Evolutionary conservation across 768 basidiomycete genomes (phyloP).

Genomic region (Boletus sensibilis): DNA sequence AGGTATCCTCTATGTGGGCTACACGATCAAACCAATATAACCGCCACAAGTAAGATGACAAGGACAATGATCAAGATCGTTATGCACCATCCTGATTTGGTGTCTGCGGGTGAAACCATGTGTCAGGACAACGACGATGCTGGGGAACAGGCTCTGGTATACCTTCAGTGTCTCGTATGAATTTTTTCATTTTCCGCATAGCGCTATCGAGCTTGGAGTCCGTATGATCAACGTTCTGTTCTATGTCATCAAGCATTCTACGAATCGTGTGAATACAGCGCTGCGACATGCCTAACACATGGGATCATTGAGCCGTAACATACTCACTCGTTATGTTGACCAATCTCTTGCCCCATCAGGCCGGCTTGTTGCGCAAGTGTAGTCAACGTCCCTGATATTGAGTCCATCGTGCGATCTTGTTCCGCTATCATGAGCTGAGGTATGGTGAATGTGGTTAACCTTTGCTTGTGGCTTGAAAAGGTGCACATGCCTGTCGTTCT

Average conservation of each 20-base stretch:
- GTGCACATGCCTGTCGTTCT: constrained; percentile 71
- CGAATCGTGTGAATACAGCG: background rate
- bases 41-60: constrained; percentile 69
- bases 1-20: constrained; percentile 8
- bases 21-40: constrained; percentile 62
- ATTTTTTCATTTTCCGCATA: constrained; percentile 69
- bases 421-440: constrained; percentile 77
- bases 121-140: background rate
- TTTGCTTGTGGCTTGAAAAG: background rate
- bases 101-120: constrained; percentile 46
- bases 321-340: constrained; percentile 87
- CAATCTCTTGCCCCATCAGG: constrained; percentile 91
- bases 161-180: constrained; percentile 85
- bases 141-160: background rate
- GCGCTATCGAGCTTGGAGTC: constrained; percentile 64
- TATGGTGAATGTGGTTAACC: background rate
- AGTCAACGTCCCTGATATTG: constrained; percentile 81
- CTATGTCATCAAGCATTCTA: constrained; percentile 82
- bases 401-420: constrained; percentile 87
- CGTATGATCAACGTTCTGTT: constrained; percentile 67
- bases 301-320: constrained; percentile 10
- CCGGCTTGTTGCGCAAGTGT: constrained; percentile 90
- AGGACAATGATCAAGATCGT: constrained; percentile 80
- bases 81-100: constrained; percentile 89
- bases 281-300: background rate